Base-by-base conservation (phyloP, 2,329 filamentous ascomycete species). In the Aspergillus sp. region DNA sequence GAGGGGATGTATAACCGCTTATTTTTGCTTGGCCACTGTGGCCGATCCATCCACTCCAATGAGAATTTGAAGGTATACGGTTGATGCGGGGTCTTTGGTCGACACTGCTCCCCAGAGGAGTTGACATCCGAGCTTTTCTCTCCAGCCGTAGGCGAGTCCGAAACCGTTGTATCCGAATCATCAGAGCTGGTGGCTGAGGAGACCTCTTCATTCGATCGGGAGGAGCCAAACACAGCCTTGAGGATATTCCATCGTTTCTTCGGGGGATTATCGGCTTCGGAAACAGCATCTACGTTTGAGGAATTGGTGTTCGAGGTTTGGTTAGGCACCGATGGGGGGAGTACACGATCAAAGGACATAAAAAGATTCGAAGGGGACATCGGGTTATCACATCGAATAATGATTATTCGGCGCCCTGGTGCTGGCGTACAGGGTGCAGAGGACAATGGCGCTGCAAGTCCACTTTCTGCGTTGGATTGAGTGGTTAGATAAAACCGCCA, bases 351-450 rank as follows among this genome's bases (percentile, higher is more conserved):
- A 63, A 88, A 88, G 0, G 85, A 84, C 46, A 87, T 77, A 64
- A 87, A 87, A 15, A 85, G 76, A 54, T 80, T 70, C 39, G 68
- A 76, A 49, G 81, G 78, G 35, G 80, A 77, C 47, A 83, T 69
- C 57, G 82, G 80, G 62, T 82, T 84, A 71, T 96, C 92, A 62
- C 90, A 93, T 57, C 91, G 87, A 63, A 96, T 89, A 66, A 97
- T 96, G 74, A 96, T 85, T 60, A 97, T 90, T 60, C 90, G 84
- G 68, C 93, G 90, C 47, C 90, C 89, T 2, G 93, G 91, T 2
- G 91, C 91, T 6, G 93, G 93, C 57, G 88, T 88, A 67, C 89
- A 92, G n/a, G 93, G 90, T 6, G 86, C 86, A 2, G 90, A 91
- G 1, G 90, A 92, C 6, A 91, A 88, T 1, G 81, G 82, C 3